phyloP scores from a whole-genome alignment of 2,329 filamentous ascomycete genomes.

The Lojkania enalia region DNA sequence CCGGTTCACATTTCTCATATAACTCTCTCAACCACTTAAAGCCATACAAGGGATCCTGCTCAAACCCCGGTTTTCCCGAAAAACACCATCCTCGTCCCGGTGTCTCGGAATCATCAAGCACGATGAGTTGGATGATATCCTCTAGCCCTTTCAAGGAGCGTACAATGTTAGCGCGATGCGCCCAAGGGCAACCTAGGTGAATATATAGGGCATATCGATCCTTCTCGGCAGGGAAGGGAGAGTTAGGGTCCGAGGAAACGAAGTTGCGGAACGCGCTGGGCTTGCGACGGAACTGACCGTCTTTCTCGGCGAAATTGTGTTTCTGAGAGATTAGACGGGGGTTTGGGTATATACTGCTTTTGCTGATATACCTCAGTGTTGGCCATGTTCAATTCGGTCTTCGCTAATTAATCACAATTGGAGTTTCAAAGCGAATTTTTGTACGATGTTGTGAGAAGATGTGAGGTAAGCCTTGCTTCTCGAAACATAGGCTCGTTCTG shows the following conservation, averaged over 20 bases:
- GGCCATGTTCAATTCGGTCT: no score
- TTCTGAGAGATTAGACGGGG: no score
- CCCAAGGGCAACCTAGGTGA: constrained; percentile 66
- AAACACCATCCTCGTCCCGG: constrained; percentile 32
- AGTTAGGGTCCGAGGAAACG: constrained; percentile 54
- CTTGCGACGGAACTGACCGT: constrained; percentile 59
- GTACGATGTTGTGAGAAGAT: no score
- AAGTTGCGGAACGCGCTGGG: constrained; percentile 58
- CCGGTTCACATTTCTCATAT: constrained; percentile 69
- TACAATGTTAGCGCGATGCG: constrained; percentile 55
- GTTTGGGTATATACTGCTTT: no score
- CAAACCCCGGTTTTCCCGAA: constrained; percentile 17
- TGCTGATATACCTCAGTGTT: no score
- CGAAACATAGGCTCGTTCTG: no score
- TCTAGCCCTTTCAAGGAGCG: constrained; percentile 56
- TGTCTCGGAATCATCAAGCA: constrained; percentile 42
- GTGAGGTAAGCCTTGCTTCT: no score
- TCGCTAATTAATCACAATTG: no score
- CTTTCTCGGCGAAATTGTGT: not conserved
- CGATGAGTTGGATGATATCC: constrained; percentile 52
- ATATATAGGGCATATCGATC: constrained; percentile 66
- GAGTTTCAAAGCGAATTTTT: no score
- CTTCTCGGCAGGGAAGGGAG: constrained; percentile 55
- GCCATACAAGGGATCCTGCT: constrained; percentile 26
- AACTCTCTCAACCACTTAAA: constrained; percentile 58